Evolutionary conservation across 192 early-diverging fungal genomes (phyloP).

Genomic region (Backusella circina): DNA sequence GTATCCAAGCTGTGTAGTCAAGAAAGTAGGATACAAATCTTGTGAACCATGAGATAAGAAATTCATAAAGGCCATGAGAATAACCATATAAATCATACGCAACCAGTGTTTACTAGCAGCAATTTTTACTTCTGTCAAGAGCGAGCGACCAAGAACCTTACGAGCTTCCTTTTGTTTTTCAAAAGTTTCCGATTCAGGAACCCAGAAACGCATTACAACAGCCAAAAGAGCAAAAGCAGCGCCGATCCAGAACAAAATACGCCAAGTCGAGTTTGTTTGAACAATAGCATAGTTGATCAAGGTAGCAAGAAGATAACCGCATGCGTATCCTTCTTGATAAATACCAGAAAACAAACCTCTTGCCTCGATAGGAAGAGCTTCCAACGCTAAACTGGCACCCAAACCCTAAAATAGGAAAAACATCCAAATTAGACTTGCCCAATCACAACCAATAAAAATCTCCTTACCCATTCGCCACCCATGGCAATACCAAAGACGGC

Average conservation of each 20-base stretch:
- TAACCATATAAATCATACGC: slow-evolving; percentile 47
- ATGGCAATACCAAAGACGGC: slow-evolving; percentile 64
- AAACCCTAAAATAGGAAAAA: slow-evolving; percentile 59
- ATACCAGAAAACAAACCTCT: slow-evolving; percentile 76
- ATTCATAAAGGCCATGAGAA: slow-evolving; percentile 66
- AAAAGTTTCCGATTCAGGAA: slow-evolving; percentile 61
- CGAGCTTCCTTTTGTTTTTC: slow-evolving; percentile 34
- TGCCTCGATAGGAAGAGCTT: slow-evolving; percentile 60
- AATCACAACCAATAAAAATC: not conserved
- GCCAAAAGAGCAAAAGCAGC: slow-evolving; percentile 55
- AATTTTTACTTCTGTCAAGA: slow-evolving; percentile 15
- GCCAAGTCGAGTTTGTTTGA: slow-evolving; percentile 50
- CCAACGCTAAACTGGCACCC: slow-evolving; percentile 68
- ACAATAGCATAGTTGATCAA: slow-evolving; percentile 56
- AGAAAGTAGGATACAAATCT: slow-evolving; percentile 68
- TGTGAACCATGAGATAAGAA: slow-evolving; percentile 70
- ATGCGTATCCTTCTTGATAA: slow-evolving; percentile 63
- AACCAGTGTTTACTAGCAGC: slow-evolving; percentile 48
- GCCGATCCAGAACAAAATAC: slow-evolving; percentile 68
- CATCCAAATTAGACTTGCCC: not conserved
- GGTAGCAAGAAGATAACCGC: slow-evolving; percentile 64
- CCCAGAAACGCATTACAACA: slow-evolving; percentile 53
- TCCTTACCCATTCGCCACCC: slow-evolving; percentile 41
- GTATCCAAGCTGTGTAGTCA: slow-evolving; percentile 58
- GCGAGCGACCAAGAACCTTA: slow-evolving; percentile 16